Evolutionary conservation across 768 basidiomycete species (phyloP).

Genomic region (Kwoniella dendrophila): DNA sequence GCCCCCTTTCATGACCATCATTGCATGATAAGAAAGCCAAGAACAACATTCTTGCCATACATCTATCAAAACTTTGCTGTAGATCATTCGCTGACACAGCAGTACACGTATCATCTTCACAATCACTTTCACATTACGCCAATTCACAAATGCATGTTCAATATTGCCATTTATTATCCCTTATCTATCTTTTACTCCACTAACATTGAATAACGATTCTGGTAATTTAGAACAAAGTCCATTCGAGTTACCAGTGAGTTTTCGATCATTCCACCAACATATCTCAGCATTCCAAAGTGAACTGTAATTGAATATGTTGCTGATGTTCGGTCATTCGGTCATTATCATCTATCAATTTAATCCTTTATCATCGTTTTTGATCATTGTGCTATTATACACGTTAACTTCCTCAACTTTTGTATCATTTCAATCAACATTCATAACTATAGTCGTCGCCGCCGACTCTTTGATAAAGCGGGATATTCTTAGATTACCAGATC

Average conservation of each 20-base stretch:
- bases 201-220: neutral
- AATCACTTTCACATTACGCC: no score
- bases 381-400: neutral
- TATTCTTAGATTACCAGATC: constrained; percentile 86
- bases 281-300: neutral
- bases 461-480: constrained; percentile 55
- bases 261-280: neutral
- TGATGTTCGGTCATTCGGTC: constrained; percentile 3
- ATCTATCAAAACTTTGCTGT: no score
- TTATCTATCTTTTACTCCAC: neutral
- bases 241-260: constrained; percentile 25
- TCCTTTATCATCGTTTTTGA: constrained; percentile 7
- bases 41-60: no score
- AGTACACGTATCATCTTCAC: neutral
- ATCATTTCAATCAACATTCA: neutral
- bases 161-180: neutral
- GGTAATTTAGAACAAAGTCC: constrained; percentile 16
- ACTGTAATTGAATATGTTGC: neutral
- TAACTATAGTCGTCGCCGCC: constrained; percentile 76
- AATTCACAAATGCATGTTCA: neutral
- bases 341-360: neutral
- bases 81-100: neutral
- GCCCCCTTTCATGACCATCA: constrained; percentile 16
- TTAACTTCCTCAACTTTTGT: neutral
- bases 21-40: no score